phyloP scores from a whole-genome alignment of 257 asterid species.

The Capsicum rhomboideum region DNA sequence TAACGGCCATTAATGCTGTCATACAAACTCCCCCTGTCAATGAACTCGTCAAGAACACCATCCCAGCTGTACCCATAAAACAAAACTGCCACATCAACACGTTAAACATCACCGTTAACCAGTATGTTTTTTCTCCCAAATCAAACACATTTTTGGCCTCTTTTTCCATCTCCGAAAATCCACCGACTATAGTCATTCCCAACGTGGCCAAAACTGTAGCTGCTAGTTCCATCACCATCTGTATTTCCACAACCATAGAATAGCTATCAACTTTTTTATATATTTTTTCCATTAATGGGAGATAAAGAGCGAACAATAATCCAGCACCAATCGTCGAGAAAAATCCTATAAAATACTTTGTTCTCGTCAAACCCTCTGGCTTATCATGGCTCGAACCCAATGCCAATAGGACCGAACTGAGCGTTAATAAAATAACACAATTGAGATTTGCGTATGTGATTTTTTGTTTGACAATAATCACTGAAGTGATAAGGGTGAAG shows the following conservation, averaged over 20 bases:
- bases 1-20: conserved; percentile 55
- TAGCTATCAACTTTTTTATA: conserved; percentile 44
- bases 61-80: conserved; percentile 77
- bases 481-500: conserved; percentile 46
- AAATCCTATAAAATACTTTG: conserved; percentile 36
- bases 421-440: conserved; percentile 51
- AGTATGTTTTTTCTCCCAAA: conserved; percentile 37
- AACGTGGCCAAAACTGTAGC: conserved; percentile 48
- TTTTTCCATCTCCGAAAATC: conserved; percentile 26
- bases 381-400: conserved; percentile 35
- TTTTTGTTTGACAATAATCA: conserved; percentile 45
- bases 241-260: conserved; percentile 78
- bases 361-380: conserved; percentile 21
- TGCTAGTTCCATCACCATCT: conserved; percentile 45
- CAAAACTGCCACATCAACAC: conserved; percentile 52
- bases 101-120: conserved; percentile 29
- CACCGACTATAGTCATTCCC: conserved; percentile 34
- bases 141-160: conserved; percentile 42
- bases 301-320: conserved; percentile 43
- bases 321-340: conserved; percentile 52
- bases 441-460: conserved; percentile 31
- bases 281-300: conserved; percentile 58
- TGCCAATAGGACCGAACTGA: conserved; percentile 43
- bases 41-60: conserved; percentile 69
- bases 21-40: conserved; percentile 64